Conservation (phyloP, 257 asterid species). For the Orobanche coerulescens region DNA sequence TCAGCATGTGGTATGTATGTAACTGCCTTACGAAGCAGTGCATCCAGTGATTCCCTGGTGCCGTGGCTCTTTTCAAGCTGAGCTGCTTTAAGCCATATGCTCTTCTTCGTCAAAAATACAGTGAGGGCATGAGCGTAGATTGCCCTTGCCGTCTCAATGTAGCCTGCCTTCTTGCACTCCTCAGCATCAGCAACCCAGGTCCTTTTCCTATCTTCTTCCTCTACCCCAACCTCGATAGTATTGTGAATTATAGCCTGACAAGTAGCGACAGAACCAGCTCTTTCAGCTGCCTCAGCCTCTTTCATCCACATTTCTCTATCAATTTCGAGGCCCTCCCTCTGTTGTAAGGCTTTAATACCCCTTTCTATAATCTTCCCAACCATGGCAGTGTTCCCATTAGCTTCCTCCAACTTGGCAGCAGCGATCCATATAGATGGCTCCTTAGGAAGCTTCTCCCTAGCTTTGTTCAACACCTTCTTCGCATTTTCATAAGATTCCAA, state of each 20-base stretch:
- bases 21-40: constrained; percentile 74
- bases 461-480: constrained; percentile 75
- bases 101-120: constrained; percentile 73
- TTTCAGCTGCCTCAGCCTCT: constrained; percentile 92
- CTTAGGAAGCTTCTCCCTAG: constrained; percentile 71
- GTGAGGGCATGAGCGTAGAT: constrained; percentile 79
- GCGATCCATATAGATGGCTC: constrained; percentile 94
- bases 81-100: constrained; percentile 98
- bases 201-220: constrained; percentile 89
- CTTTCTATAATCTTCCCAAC: constrained; percentile 78
- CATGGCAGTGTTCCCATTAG: constrained; percentile 58
- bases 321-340: constrained; percentile 77
- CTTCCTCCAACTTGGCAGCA: constrained; percentile 90
- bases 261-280: constrained; percentile 81
- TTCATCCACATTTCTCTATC: constrained; percentile 94
- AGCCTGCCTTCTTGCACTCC: constrained; percentile 89
- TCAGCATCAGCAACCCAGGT: constrained; percentile 99
- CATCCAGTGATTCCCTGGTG: constrained; percentile 76
- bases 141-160: constrained; percentile 86
- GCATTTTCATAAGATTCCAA: constrained; percentile 75
- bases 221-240: constrained; percentile 82
- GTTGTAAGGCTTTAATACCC: constrained; percentile 74
- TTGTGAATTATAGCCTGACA: constrained; percentile 77
- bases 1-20: constrained; percentile 85
- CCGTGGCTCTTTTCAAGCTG: constrained; percentile 96